Base-by-base conservation (phyloP, 768 basidiomycete genomes). In the Phaeotremella skinneri region DNA sequence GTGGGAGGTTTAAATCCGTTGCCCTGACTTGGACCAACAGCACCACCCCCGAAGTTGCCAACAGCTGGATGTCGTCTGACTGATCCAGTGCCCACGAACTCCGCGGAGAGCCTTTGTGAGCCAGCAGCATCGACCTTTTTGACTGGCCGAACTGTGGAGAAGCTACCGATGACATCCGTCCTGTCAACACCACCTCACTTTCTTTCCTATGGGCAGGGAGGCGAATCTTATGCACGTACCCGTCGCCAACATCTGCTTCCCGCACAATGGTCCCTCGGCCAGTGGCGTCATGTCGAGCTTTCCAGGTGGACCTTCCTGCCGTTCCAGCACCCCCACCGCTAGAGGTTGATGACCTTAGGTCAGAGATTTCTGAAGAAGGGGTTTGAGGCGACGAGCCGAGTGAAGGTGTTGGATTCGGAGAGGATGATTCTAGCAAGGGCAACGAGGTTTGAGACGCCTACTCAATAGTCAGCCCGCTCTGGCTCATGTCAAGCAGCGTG, bases 61-160 rank as follows among this genome's bases (percentile, higher is more conserved):
- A 56, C 7, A 5, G 23, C 20, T 3, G 48, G 21, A 3, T 20
- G 30, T 49, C 59, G 37, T 32, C 70, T 47, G n/a, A 71, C 54
- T 84, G 88, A 66, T 0, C 65, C 71, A 9, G 64, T 58, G 9
- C 90, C 91, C 27, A 91, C 85, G 70, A 84, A 92, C 67, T 90
- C 91, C 9, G 85, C 82, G 0, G 90, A 91, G 20, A 89, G 75
- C 61, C 86, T 81, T 14, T 91, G 78, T 3, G 90, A 91, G 2
- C 87, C 85, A 11, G 82, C 81, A 3, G 87, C 82, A 73, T 96
- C 91, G 29, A 94, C 86, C 69, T 89, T 90, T 82, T 93, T 94
- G 61, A 94, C 85, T 0, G 93, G 92, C 52, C 91, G 83, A 68
- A 98, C 90, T 1, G 93, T 98, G 68, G 89, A 90, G 45, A 89